Percentiles rank a stretch among this genome's conserved stretches.
Evolutionary conservation across 495 filamentous ascomycete species (phyloP).

Genomic region (Lasiosphaeria ovina): DNA sequence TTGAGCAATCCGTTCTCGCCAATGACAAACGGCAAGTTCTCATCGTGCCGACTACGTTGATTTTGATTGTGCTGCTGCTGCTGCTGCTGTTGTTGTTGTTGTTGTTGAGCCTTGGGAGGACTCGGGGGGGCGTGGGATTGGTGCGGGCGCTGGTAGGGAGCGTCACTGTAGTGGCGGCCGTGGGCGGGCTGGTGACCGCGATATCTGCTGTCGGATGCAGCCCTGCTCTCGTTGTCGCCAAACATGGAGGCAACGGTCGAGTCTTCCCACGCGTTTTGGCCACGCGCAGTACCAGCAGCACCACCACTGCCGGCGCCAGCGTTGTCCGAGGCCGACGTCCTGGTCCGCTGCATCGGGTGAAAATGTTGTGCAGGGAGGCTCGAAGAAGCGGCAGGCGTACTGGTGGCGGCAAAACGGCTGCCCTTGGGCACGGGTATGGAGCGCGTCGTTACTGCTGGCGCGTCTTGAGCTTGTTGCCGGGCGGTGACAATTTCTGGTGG

Average conservation of each 20-base stretch:
- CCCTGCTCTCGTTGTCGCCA: conserved; percentile 30
- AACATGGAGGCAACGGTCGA: conserved; percentile 39
- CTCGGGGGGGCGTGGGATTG: not conserved
- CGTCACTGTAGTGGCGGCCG: conserved; percentile 29
- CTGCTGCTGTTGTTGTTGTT: not conserved
- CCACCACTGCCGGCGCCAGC: conserved; percentile 15
- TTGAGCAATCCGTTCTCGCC: conserved; percentile 33
- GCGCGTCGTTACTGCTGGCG: conserved; percentile 10
- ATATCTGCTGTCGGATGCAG: conserved; percentile 26
- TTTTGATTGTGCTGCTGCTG: conserved; percentile 13
- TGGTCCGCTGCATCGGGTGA: conserved; percentile 33
- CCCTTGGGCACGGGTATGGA: conserved; percentile 25
- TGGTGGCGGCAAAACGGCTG: conserved; percentile 15
- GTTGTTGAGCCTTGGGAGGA: conserved; percentile 3
- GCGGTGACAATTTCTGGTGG: conserved; percentile 29
- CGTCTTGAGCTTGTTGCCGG: conserved; percentile 17
- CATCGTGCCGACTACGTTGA: conserved; percentile 10
- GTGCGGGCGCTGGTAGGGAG: conserved; percentile 16
- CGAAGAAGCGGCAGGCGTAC: conserved; percentile 20
- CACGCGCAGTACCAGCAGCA: conserved; percentile 9
- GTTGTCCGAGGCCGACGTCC: conserved; percentile 30
- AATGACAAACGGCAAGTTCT: conserved; percentile 34
- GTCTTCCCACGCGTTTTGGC: conserved; percentile 37
- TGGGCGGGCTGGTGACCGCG: conserved; percentile 26
- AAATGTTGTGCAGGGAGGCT: conserved; percentile 23